phyloP scores from a whole-genome alignment of 2,329 filamentous ascomycete species.

The Colletotrichum tofieldiae region DNA sequence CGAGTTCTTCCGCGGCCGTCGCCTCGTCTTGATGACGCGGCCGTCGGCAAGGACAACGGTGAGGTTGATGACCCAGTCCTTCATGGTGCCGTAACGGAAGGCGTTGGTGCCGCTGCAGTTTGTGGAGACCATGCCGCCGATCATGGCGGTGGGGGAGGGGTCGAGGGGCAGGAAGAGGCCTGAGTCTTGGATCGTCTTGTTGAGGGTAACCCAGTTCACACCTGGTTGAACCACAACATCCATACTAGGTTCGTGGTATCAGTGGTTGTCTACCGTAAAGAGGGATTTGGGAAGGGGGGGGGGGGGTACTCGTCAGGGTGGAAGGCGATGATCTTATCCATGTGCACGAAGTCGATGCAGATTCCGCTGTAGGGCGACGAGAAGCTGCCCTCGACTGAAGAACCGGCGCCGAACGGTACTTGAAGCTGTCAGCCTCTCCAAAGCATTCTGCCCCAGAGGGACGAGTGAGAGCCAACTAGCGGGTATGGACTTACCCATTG shows the following conservation, averaged over 20 bases:
- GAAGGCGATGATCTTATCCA: conserved; percentile 77
- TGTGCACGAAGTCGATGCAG: conserved; percentile 78
- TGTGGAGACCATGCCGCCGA: conserved; percentile 76
- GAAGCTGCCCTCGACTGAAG: conserved; percentile 81
- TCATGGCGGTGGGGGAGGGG: conserved; percentile 73
- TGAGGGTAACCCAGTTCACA: conserved; percentile 78
- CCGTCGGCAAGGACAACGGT: conserved; percentile 81
- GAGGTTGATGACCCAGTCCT: conserved; percentile 81
- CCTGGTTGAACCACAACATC: conserved; percentile 81
- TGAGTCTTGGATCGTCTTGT: conserved; percentile 73
- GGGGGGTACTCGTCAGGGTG: conserved; percentile 69
- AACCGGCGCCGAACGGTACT: conserved; percentile 80
- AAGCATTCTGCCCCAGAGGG: neutral
- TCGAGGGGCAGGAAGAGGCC: conserved; percentile 81
- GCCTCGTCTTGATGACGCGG: conserved; percentile 75
- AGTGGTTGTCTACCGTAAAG: neutral
- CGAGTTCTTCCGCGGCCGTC: conserved; percentile 77
- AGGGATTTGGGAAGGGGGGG: no score
- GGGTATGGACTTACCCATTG: conserved; percentile 65
- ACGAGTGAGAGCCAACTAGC: neutral
- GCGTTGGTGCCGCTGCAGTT: conserved; percentile 77
- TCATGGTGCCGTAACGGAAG: conserved; percentile 81
- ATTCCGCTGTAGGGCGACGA: conserved; percentile 77
- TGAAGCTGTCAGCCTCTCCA: neutral
- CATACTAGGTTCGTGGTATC: conserved; percentile 56